phyloP scores from a whole-genome alignment of 345 rosid genomes.

The Barbarea vulgaris region DNA sequence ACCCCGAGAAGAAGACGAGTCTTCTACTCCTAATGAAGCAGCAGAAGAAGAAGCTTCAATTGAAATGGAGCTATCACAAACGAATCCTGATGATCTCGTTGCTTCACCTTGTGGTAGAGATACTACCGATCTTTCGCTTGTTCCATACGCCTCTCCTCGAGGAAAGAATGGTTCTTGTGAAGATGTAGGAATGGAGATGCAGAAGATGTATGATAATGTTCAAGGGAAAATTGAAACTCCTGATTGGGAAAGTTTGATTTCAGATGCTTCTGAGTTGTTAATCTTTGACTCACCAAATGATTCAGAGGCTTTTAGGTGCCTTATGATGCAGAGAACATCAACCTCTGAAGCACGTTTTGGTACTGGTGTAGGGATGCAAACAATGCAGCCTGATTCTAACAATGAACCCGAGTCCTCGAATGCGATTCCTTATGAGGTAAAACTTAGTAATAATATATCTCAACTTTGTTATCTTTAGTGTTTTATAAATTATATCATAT shows the following conservation, averaged over 20 bases:
- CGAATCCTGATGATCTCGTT: conserved; percentile 50
- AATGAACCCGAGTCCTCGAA: conserved; percentile 23
- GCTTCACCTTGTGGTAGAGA: conserved; percentile 29
- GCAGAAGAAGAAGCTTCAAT: conserved; percentile 40
- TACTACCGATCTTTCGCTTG: conserved; percentile 40
- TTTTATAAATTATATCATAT: neutral
- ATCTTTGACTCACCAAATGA: conserved; percentile 72
- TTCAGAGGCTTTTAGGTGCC: conserved; percentile 67
- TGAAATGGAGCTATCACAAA: conserved; percentile 52
- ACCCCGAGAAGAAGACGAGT: conserved; percentile 36
- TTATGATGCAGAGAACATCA: conserved; percentile 59
- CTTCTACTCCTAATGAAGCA: conserved; percentile 30
- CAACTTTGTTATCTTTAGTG: neutral
- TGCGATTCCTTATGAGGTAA: conserved; percentile 30
- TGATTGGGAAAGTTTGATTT: conserved; percentile 65
- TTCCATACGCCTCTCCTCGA: conserved; percentile 42
- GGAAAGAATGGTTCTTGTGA: conserved; percentile 43
- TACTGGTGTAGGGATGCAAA: conserved; percentile 38
- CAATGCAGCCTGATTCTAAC: conserved; percentile 25
- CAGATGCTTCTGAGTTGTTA: conserved; percentile 49
- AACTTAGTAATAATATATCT: neutral
- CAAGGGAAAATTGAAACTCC: conserved; percentile 45
- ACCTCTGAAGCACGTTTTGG: conserved; percentile 39
- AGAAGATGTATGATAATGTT: conserved; percentile 41
- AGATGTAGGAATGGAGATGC: conserved; percentile 33